Evolutionary conservation across 2,329 filamentous ascomycete genomes (phyloP).

Genomic region (Byssothecium circinans): DNA sequence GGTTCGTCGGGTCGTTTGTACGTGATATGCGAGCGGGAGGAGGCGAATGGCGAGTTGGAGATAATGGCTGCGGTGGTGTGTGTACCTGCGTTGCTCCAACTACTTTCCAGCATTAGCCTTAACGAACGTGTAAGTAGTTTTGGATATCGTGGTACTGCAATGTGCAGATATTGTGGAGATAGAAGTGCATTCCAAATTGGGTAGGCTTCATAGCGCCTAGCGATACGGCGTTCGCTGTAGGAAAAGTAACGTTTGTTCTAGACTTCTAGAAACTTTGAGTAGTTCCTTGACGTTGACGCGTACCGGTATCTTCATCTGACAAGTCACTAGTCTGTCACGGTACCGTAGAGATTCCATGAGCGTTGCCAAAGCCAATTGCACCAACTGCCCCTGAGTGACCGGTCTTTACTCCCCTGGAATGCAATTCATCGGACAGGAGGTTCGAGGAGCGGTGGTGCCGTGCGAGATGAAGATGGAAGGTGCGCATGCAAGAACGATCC

Average conservation of each 20-base stretch:
- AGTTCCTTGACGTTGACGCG: neutral
- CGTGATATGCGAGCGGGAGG: neutral
- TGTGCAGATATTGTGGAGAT: too few species aligned
- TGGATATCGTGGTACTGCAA: too few species aligned
- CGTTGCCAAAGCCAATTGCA: too few species aligned
- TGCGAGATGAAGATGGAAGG: neutral
- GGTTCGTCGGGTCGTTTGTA: conserved; percentile 1
- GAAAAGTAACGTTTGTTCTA: neutral
- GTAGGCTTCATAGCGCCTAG: neutral
- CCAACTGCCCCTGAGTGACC: too few species aligned
- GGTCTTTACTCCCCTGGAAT: too few species aligned
- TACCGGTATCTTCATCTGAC: neutral
- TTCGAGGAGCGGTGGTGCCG: neutral
- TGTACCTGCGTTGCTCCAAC: too few species aligned
- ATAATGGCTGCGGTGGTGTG: too few species aligned
- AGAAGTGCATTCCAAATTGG: neutral
- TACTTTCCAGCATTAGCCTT: too few species aligned
- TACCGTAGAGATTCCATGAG: too few species aligned
- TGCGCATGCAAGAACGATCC: neutral
- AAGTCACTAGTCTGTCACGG: neutral
- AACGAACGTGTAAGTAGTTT: neutral
- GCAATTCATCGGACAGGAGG: neutral
- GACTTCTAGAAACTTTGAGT: neutral
- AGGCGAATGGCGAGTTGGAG: neutral
- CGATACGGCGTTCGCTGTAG: neutral